Evolutionary conservation across 1,284 basidiomycete genomes (phyloP).

Genomic region (Xerocomus alliaceus): DNA sequence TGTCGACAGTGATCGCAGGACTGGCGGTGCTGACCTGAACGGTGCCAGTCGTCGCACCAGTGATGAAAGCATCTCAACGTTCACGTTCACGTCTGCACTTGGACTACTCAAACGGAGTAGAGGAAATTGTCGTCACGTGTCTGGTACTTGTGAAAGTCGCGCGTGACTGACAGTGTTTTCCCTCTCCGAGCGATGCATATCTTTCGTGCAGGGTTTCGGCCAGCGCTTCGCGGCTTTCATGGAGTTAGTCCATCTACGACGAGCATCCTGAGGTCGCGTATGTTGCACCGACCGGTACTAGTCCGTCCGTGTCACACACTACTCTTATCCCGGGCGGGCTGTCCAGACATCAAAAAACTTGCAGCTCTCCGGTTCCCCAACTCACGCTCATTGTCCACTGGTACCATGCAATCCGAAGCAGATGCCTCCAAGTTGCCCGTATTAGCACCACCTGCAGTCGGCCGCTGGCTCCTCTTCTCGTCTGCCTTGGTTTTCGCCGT

Average conservation of each 20-base stretch:
- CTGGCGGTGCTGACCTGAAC: constrained; percentile 21
- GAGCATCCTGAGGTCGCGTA: constrained; percentile 16
- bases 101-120: no score
- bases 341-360: constrained; percentile 9
- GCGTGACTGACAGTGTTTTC: no score
- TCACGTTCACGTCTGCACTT: no score
- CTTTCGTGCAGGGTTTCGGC: constrained; percentile 31
- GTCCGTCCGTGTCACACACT: constrained; percentile 7
- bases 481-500: constrained; percentile 89
- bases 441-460: constrained; percentile 78
- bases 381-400: constrained; percentile 53
- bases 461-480: constrained; percentile 83
- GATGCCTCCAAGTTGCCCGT: constrained; percentile 52
- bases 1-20: constrained; percentile 32
- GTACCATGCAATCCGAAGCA: constrained; percentile 34
- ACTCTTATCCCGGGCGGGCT: constrained; percentile 4
- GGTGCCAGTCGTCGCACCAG: constrained; percentile 34
- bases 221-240: constrained; percentile 17
- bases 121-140: constrained; percentile 36
- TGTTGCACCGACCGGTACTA: constrained; percentile 1
- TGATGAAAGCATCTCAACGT: constrained; percentile 34
- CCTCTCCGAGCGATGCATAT: constrained; percentile 35
- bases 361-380: constrained; percentile 32
- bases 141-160: neutral
- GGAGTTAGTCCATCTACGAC: constrained; percentile 1